Evolutionary conservation across 805 yeast species (phyloP), one percentile per base, ranked within the genome.

Genomic region (Zygoascus flipseniorum): DNA sequence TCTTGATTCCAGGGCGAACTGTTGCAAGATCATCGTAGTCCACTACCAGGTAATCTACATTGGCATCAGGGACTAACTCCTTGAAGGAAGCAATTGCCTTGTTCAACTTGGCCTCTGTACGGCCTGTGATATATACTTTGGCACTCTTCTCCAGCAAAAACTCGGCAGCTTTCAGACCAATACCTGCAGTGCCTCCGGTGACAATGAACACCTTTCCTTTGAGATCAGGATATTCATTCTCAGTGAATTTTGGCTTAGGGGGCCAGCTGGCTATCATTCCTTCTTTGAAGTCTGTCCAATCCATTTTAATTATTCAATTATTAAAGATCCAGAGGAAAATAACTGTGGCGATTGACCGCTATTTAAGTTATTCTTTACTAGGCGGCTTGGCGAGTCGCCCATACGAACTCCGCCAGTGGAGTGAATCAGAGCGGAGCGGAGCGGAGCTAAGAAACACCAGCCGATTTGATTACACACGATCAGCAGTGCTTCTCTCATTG

Each of bases 1-100:
- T 59, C 13, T 60, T 62, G 9, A 66, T 69, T 0, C 72, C 79
- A 0, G 72, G 65, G 55, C 65, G 68, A 52, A 78, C 65, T 1
- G 76, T 68, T 5, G 68, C 53, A 53, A 79, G 64, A 59, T 80
- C 81, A 31, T 63, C 64, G 53, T 54, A 58, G 50, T 52, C 67
- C 26, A 54, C 52, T 1, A 45, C 16, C 16, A 35, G 39, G 8
- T 5, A 35, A n/a, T 35, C 39, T 5, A 35, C 39, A 35, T 5
- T 11, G 16, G 39, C 39, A 35, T 35, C 39, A 8, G 39, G 39
- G 16, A 13, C 5, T 8, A 5, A 3, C 39, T 35, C 39, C 16
- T 35, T 35, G 16, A 35, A 10, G 8, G 39, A 5, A 8, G 39
- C 8, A 8, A 35, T n/a, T 13, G 39, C 39, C 4, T 35, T 35